Conservation (phyloP, 306 rosid species). For the Cucumis hystrix region DNA sequence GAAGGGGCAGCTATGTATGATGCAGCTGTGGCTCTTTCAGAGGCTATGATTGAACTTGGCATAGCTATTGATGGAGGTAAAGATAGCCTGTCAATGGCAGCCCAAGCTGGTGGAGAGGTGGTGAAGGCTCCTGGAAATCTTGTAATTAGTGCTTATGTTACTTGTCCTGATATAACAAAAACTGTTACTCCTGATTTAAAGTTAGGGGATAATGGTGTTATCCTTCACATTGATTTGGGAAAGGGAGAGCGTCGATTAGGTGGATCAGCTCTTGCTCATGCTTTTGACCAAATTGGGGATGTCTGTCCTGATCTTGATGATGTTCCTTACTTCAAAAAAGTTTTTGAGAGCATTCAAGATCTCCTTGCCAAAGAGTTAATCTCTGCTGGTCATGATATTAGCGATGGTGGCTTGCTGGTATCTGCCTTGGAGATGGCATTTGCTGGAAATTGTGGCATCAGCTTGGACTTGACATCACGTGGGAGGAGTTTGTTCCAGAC, state of each 20-base stretch:
- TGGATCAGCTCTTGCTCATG: constrained; percentile 87
- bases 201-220: constrained; percentile 59
- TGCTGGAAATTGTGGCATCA: constrained; percentile 67
- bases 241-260: constrained; percentile 74
- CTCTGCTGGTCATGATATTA: constrained; percentile 29
- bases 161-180: constrained; percentile 87
- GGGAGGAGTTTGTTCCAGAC: constrained; percentile 56
- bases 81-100: constrained; percentile 93
- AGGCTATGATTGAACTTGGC: constrained; percentile 81
- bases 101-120: constrained; percentile 61
- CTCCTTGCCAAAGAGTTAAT: constrained; percentile 56
- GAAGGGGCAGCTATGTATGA: constrained; percentile 93
- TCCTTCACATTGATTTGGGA: constrained; percentile 67
- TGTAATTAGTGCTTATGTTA: constrained; percentile 79
- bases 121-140: constrained; percentile 94
- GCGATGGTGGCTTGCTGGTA: constrained; percentile 70
- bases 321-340: constrained; percentile 62
- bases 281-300: constrained; percentile 73
- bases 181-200: constrained; percentile 84
- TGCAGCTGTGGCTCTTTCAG: constrained; percentile 60
- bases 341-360: constrained; percentile 66
- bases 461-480: constrained; percentile 36
- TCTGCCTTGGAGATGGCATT: constrained; percentile 90
- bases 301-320: constrained; percentile 73
- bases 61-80: constrained; percentile 93